Evolutionary conservation across 129 eudicot genomes (phyloP), one percentile per base, ranked within the genome.

Genomic region (Centella asiatica): DNA sequence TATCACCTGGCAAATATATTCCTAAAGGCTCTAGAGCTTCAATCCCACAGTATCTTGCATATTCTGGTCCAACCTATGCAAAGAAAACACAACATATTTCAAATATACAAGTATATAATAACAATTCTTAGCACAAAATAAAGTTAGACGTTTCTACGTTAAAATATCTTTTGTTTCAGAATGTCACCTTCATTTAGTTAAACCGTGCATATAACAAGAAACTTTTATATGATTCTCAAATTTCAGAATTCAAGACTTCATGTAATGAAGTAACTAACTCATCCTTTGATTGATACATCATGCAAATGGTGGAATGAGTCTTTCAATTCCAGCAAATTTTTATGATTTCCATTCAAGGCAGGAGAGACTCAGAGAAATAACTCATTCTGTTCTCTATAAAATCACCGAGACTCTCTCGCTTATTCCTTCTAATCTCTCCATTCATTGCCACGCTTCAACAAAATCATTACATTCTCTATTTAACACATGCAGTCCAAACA

Each of bases 21-120:
- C 99, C 99, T 57, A 93, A 56, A 19, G 99, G 99, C 83, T 93
- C 96, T 22, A 93, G 78, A 25, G 99, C 99, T 80, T 93, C 95
- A 31, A 93, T 93, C 55, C 99, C 99, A 69, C 96, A 93, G 64
- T 85, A 93, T 72, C 99, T 69, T 65, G 99, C 99, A 66, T 93
- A 88, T 64, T 93, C 99, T 67, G 99, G 99, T 76, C 99, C 99
- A 56, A 93, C 95, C 98, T 92, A 66, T 14, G 57, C 26, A 45
- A 28, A 29, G 50, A 55, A 27, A 64, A 23, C 23, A 27, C 44
- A n/a, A n/a, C n/a, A n/a, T n/a, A n/a, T n/a, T n/a, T n/a, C 2
- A 60, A 6, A 14, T 0, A 10, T 19, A n/a, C 1, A 0, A 5
- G 11, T 4, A 34, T 2, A 4, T n/a, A 23, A 6, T 37, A 58